A percentile compares a stretch with the other conserved stretches of the same genome.
Conservation (phyloP, 768 basidiomycete genomes). For the Butyriboletus loyo region DNA sequence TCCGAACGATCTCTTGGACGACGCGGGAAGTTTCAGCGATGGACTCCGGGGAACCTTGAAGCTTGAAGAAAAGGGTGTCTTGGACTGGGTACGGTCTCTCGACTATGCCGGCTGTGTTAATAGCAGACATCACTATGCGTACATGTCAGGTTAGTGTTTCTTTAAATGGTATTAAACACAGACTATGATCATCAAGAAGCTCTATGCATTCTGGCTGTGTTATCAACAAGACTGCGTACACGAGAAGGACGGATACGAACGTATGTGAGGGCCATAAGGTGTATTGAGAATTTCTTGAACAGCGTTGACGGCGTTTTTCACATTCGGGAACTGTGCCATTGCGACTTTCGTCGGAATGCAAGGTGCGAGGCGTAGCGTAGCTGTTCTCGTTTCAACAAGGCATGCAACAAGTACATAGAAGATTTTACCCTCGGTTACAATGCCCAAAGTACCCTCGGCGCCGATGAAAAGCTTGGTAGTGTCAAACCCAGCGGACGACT, state of each 20-base stretch:
- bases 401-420: neutral
- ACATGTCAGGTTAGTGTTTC: neutral
- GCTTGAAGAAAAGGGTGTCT: slow-evolving; percentile 89
- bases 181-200: slow-evolving; percentile 74
- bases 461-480: slow-evolving; percentile 86
- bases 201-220: slow-evolving; percentile 73
- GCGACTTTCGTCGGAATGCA: slow-evolving; percentile 81
- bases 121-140: slow-evolving; percentile 67
- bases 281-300: slow-evolving; percentile 78
- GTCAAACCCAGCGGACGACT: slow-evolving; percentile 87
- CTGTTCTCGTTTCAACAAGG: slow-evolving; percentile 35
- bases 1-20: slow-evolving; percentile 59
- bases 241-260: slow-evolving; percentile 38
- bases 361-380: slow-evolving; percentile 80
- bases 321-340: slow-evolving; percentile 81
- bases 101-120: slow-evolving; percentile 63
- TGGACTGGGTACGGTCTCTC: slow-evolving; percentile 60
- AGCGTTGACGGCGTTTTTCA: slow-evolving; percentile 72
- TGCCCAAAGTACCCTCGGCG: slow-evolving; percentile 85
- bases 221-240: neutral
- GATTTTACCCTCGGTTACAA: slow-evolving; percentile 74
- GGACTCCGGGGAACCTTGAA: slow-evolving; percentile 69
- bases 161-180: slow-evolving; percentile 13
- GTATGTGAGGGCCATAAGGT: slow-evolving; percentile 67
- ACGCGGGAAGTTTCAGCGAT: slow-evolving; percentile 56